Evolutionary conservation across 129 eudicot genomes (phyloP), one percentile per base, ranked within the genome.

Genomic region (Cynara cardunculus): DNA sequence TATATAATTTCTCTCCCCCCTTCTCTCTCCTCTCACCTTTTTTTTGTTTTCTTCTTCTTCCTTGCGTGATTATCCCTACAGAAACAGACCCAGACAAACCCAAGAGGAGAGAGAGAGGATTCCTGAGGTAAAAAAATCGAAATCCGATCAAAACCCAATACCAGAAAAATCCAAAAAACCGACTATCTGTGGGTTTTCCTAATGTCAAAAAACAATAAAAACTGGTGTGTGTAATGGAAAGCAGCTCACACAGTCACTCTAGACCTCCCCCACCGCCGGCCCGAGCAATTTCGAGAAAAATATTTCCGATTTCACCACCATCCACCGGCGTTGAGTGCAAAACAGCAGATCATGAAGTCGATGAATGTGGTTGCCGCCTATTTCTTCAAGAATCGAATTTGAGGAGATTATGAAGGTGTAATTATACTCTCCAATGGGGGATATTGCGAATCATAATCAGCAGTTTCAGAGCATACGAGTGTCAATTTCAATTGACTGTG

Each of bases 131-230:
- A 79, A 70, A 78, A 49, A 32, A 53, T 49, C 32, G 56, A 31
- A 79, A 79, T 70, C 80, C 31, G 83, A 79, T 71, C 71, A 79
- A 34, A 79, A 71, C 73, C 83, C 56, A 74, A 49, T 61, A 22
- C 67, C 77, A 80, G 16, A 79, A 70, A 25, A 79, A 56, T 80
- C 32, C 83, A 80, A 80, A 80, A 13, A 22, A 80, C 62, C 77
- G 26, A 71, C 71, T 79, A 70, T 79, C 77, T 70, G 71, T 71
- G 83, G 16, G 83, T 62, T 31, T 80, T 24, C 62, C 83, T 56
- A 49, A 22, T 32, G 30, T 24, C 41, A 16, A 30, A 69, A 41
- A 41, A 70, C 46, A 71, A 34, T 19, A 34, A 21, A 70, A 56
- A 19, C 7, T 14, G 1, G 27, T 71, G 49, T 10, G 28, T 31